Conservation (phyloP, 345 rosid genomes). For the Mallotus nudiflorus region DNA sequence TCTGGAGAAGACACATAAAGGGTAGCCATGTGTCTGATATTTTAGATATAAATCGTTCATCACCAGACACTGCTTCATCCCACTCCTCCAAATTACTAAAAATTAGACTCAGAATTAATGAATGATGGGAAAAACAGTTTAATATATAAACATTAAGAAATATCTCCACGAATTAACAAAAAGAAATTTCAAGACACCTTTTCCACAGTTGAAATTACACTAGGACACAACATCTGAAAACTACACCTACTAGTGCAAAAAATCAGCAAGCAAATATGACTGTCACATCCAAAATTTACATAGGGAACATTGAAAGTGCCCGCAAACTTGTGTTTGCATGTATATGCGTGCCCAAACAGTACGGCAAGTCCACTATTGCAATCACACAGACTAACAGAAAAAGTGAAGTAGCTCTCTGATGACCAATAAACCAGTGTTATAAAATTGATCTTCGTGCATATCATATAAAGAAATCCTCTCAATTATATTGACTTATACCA, state of each 20-base stretch:
- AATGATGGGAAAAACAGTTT: neutral
- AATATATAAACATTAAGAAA: too few relatives aligned
- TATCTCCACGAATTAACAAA: too few relatives aligned
- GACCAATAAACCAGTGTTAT: neutral
- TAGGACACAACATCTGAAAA: too few relatives aligned
- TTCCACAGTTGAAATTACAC: too few relatives aligned
- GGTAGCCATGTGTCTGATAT: conserved; percentile 38
- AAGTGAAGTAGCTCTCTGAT: neutral
- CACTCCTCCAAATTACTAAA: conserved; percentile 32
- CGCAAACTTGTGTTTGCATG: too few relatives aligned
- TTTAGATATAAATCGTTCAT: conserved; percentile 11
- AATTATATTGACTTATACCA: neutral
- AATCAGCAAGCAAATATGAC: too few relatives aligned
- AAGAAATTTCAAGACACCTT: too few relatives aligned
- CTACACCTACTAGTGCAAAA: too few relatives aligned
- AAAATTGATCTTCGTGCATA: neutral
- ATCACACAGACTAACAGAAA: neutral
- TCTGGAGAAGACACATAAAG: conserved; percentile 39
- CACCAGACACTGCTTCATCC: conserved; percentile 41
- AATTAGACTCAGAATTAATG: neutral
- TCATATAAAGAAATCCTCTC: neutral
- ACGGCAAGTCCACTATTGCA: too few relatives aligned
- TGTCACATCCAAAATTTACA: too few relatives aligned
- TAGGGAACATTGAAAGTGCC: too few relatives aligned
- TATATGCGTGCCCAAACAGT: too few relatives aligned